Evolutionary conservation across 2,329 filamentous ascomycete species (phyloP).

Genomic region (Cercospora sp.): DNA sequence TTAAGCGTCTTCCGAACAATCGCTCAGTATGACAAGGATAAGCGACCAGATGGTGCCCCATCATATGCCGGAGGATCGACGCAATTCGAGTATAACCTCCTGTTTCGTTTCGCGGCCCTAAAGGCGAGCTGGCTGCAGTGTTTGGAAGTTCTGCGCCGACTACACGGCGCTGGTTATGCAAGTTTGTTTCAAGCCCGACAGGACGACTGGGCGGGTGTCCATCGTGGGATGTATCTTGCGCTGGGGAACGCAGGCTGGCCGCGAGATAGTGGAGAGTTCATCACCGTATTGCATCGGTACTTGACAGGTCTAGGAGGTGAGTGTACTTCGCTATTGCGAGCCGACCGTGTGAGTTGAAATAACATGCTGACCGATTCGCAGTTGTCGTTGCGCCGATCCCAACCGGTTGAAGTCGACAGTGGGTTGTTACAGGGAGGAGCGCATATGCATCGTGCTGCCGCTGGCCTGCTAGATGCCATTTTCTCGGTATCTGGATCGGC

Average conservation of each 20-base stretch:
- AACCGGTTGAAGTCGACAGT: neutral
- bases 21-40: neutral
- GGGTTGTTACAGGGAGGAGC: neutral
- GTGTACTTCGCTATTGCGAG: neutral
- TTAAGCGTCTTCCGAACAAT: slow-evolving; percentile 8
- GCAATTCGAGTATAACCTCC: slow-evolving; percentile 26
- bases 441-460: neutral
- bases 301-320: slow-evolving; percentile 18
- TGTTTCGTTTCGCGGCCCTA: slow-evolving; percentile 22
- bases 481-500: neutral
- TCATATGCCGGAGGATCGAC: slow-evolving; percentile 22
- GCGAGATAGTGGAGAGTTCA: slow-evolving; percentile 2
- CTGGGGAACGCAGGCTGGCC: neutral
- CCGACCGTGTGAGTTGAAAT: neutral
- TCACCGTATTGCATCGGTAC: neutral
- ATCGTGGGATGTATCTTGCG: neutral
- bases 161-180: neutral
- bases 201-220: neutral
- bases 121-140: slow-evolving; percentile 20
- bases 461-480: neutral
- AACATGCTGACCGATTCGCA: slow-evolving; percentile 2
- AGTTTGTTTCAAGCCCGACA: slow-evolving; percentile 1
- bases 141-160: slow-evolving; percentile 16
- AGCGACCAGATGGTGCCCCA: neutral
- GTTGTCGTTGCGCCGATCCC: neutral